A percentile compares a stretch with the other conserved stretches of the same genome.
These are phyloP conservation scores for Coemansia sp. DNA, from an alignment of 192 early-diverging fungal species.

Conservation along the genomic window DNA sequence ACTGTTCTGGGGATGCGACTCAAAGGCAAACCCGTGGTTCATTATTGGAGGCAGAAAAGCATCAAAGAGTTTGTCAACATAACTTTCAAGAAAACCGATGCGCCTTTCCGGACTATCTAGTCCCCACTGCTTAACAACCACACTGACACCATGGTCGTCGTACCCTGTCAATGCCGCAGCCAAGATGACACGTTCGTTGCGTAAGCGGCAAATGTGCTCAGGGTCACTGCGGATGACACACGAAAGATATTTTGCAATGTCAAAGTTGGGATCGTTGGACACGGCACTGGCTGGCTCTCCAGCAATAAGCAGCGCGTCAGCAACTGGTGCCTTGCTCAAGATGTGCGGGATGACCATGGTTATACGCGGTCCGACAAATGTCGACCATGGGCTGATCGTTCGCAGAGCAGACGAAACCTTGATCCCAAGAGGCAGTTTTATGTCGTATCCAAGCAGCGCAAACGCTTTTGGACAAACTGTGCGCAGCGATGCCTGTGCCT, in stretches of 20 bases:
- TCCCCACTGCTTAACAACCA: constrained; percentile 51
- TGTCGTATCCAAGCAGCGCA: constrained; percentile 26
- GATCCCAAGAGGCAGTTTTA: constrained; percentile 65
- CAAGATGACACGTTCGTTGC: constrained; percentile 53
- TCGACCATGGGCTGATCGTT: constrained; percentile 65
- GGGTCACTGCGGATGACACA: constrained; percentile 59
- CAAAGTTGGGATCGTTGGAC: constrained; percentile 54
- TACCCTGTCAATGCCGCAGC: constrained; percentile 60
- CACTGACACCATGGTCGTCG: constrained; percentile 38
- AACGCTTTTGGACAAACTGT: constrained; percentile 52
- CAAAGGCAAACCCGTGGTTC: constrained; percentile 66
- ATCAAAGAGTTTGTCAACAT: constrained; percentile 52
- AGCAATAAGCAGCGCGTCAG: constrained; percentile 51
- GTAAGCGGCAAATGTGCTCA: constrained; percentile 37
- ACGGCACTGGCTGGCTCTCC: constrained; percentile 59
- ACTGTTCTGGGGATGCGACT: constrained; percentile 66
- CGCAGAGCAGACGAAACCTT: constrained; percentile 66
- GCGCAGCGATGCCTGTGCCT: constrained; percentile 63
- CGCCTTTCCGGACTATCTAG: constrained; percentile 52
- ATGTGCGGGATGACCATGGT: constrained; percentile 52
- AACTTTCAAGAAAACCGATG: constrained; percentile 51
- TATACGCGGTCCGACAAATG: constrained; percentile 59
- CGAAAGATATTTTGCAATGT: constrained; percentile 65
- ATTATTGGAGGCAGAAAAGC: constrained; percentile 63
- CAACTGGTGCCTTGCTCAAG: constrained; percentile 28